Evolutionary conservation across 345 rosid species (phyloP).

Genomic region (Aquilaria malaccensis): DNA sequence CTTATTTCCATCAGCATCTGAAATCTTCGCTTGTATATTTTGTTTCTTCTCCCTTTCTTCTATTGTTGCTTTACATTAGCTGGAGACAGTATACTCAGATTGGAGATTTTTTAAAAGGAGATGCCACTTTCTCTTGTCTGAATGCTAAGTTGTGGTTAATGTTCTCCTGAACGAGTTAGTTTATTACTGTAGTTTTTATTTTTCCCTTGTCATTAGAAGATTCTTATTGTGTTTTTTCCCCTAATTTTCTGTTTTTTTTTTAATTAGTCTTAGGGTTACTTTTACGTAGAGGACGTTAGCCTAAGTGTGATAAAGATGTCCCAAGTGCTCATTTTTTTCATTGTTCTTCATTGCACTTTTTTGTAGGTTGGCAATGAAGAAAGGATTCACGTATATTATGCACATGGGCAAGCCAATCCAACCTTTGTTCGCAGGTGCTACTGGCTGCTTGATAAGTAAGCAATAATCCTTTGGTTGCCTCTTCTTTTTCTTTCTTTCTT

Average conservation of each 20-base stretch:
- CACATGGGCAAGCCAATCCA: conserved; percentile 84
- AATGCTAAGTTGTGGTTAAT: too few relatives aligned
- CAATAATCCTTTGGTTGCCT: conserved; percentile 12
- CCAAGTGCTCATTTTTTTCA: not conserved
- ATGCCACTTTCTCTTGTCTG: too few relatives aligned
- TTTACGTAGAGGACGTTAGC: not conserved
- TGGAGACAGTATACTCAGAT: too few relatives aligned
- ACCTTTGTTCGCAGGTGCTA: conserved; percentile 98
- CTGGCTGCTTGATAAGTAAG: conserved; percentile 98
- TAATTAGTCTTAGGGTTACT: too few relatives aligned
- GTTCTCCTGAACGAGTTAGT: too few relatives aligned
- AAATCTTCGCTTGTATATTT: too few relatives aligned
- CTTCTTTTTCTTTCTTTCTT: not conserved
- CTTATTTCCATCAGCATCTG: too few relatives aligned
- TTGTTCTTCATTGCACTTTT: conserved; percentile 1
- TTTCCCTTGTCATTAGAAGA: too few relatives aligned
- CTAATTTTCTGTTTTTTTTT: not conserved
- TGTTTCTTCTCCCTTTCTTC: too few relatives aligned
- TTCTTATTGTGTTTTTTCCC: not conserved
- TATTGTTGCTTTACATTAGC: too few relatives aligned
- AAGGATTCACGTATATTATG: conserved; percentile 97
- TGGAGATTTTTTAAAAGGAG: too few relatives aligned
- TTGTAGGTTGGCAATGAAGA: conserved; percentile 85
- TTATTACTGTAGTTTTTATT: too few relatives aligned
- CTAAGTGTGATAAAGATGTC: not conserved